Evolutionary conservation across 164 flowering plant species (phyloP).

Genomic region (Warburgia ugandensis): DNA sequence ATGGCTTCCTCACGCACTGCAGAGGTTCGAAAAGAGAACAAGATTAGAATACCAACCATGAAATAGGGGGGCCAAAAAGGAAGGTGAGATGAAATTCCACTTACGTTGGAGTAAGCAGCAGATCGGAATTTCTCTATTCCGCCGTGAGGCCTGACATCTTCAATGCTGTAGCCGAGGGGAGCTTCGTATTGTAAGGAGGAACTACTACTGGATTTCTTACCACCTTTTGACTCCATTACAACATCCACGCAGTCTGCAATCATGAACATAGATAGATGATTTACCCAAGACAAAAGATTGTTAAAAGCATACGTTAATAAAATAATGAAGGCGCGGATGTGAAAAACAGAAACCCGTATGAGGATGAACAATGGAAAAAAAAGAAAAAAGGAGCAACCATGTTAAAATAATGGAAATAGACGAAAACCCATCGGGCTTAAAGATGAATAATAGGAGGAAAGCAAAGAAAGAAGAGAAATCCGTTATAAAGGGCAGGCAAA

Average conservation of each 20-base stretch:
- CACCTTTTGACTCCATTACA: constrained; percentile 38
- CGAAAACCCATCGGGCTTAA: too few relatives aligned
- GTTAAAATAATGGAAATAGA: too few relatives aligned
- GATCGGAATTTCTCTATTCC: constrained; percentile 40
- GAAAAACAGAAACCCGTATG: too few relatives aligned
- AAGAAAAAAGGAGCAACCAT: too few relatives aligned
- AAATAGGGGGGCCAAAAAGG: neutral
- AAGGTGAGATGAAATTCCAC: constrained; percentile 1
- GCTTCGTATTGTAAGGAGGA: constrained; percentile 28
- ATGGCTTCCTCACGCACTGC: constrained; percentile 87
- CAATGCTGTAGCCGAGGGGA: constrained; percentile 43
- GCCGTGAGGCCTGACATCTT: constrained; percentile 37
- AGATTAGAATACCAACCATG: neutral
- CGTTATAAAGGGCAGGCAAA: too few relatives aligned
- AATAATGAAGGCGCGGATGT: too few relatives aligned
- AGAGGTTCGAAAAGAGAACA: constrained; percentile 3
- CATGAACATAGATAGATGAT: neutral
- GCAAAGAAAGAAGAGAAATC: too few relatives aligned
- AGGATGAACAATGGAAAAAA: too few relatives aligned
- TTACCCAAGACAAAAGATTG: neutral
- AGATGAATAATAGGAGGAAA: too few relatives aligned
- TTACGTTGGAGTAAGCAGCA: constrained; percentile 41
- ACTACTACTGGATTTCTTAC: constrained; percentile 28
- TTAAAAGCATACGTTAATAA: too few relatives aligned
- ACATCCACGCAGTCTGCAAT: constrained; percentile 32